A percentile compares a stretch with the other conserved stretches of the same genome.
These are phyloP conservation scores for Lichtheimia ramosa DNA, from an alignment of 371 early-diverging fungal genomes.

Conservation along the genomic window DNA sequence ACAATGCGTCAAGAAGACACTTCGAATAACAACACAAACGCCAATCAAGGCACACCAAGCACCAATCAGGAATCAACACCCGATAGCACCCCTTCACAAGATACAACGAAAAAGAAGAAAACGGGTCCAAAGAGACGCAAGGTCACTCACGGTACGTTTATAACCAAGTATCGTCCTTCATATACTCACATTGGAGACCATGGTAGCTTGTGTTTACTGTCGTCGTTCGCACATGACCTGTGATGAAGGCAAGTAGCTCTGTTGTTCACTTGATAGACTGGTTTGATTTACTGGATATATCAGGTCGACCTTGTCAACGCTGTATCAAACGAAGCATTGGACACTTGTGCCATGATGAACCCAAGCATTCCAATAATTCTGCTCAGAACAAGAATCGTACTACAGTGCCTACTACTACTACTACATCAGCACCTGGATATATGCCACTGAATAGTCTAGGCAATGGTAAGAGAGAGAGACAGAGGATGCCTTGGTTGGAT, in stretches of 20 bases:
- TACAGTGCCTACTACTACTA: constrained; percentile 1
- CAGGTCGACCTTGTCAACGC: constrained; percentile 89
- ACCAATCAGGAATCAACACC: constrained; percentile 5
- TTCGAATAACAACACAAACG: background rate
- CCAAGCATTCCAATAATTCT: constrained; percentile 39
- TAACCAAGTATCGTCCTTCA: background rate
- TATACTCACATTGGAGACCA: background rate
- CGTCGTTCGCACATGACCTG: constrained; percentile 88
- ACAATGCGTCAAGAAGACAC: background rate
- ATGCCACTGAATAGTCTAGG: constrained; percentile 19
- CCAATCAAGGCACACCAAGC: constrained; percentile 6
- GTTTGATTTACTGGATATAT: background rate
- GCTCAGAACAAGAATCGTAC: constrained; percentile 14
- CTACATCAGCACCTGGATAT: constrained; percentile 19
- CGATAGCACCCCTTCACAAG: constrained; percentile 14
- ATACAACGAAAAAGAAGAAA: constrained; percentile 63
- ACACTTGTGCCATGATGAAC: constrained; percentile 88
- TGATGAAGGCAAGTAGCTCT: constrained; percentile 63
- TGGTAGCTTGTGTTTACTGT: constrained; percentile 54
- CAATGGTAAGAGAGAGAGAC: constrained; percentile 5
- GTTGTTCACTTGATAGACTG: background rate
- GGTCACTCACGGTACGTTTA: constrained; percentile 66
- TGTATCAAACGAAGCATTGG: constrained; percentile 93
- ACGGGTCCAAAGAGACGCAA: constrained; percentile 71
- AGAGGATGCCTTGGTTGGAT: too few relatives aligned